Conservation (phyloP, 257 asterid genomes). For the Scutellaria minor region DNA sequence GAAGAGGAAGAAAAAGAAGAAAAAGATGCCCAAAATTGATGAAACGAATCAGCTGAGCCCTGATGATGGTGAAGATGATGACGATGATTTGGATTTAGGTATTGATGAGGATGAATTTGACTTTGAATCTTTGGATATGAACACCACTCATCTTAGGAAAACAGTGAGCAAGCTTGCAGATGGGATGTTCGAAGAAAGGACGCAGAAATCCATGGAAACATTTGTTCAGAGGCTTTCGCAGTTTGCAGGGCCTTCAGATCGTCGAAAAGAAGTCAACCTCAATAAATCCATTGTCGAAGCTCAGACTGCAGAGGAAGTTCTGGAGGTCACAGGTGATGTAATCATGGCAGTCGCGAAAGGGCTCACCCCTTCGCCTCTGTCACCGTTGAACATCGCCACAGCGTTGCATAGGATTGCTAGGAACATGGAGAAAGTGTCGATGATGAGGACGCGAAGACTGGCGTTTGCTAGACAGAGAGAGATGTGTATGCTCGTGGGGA, state of each 20-base stretch:
- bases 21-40: constrained; percentile 42
- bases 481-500: constrained; percentile 92
- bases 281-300: constrained; percentile 81
- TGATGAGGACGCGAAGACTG: constrained; percentile 65
- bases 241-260: constrained; percentile 87
- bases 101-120: constrained; percentile 41
- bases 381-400: constrained; percentile 88
- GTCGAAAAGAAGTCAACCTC: constrained; percentile 76
- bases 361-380: constrained; percentile 92
- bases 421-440: constrained; percentile 91
- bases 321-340: constrained; percentile 76
- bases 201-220: constrained; percentile 65
- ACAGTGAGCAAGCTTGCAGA: constrained; percentile 64
- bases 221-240: constrained; percentile 85
- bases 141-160: constrained; percentile 45
- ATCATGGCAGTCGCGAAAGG: constrained; percentile 85
- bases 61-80: constrained; percentile 38
- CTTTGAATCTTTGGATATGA: constrained; percentile 35
- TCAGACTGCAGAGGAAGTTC: constrained; percentile 82
- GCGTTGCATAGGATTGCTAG: constrained; percentile 94
- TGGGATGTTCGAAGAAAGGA: constrained; percentile 79
- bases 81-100: constrained; percentile 51
- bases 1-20: constrained; percentile 48
- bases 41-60: constrained; percentile 17
- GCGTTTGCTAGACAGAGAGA: constrained; percentile 86